Evolutionary conservation across 129 eudicot species (phyloP), one percentile per base, ranked within the genome.

Genomic region (Pseudognaphalium luteoalbum): DNA sequence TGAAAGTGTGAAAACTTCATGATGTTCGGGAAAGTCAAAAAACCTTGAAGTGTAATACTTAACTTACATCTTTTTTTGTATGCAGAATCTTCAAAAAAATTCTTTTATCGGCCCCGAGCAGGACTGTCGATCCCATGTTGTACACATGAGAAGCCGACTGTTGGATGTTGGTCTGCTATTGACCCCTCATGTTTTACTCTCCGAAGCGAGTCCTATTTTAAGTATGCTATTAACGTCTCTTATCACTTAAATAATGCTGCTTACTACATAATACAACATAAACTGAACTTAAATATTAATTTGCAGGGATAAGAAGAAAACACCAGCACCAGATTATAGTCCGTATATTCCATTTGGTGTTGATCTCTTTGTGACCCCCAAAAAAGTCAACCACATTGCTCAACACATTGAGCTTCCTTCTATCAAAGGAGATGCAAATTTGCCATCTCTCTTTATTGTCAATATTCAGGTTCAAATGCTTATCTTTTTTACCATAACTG

Each of bases 401-500:
- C 97, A 89, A 59, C 97, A 94, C 81, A 82, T 94, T 33, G 97
- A 94, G 72, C 96, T 94, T 73, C 98, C 98, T 44, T 61, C 86
- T 68, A 68, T 88, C 21, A 84, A 84, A 82, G 84, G 74, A 17
- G 86, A 89, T 30, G 85, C 82, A 44, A 76, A 79, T 22, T 28
- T 87, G 65, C 98, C 98, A 0, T 70, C 87, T 32, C 81, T 91
- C 76, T 87, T 94, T 47, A 85, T 94, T 32, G 85, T 94, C 63
- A 94, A 94, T 82, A 87, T 94, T 73, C 97, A 91, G 93, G 98
- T 91, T 57, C 14, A 35, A 64, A 32, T 47, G 34, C 30, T 33
- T 28, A 0, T 61, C n/a, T 63, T 28, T 64, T 6, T 33, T 19
- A 21, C 30, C 20, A 16, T 19, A 14, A 33, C 32, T 19, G 29